Base-by-base conservation (phyloP, 345 rosid species). In the Eucalyptus sideroxylon region DNA sequence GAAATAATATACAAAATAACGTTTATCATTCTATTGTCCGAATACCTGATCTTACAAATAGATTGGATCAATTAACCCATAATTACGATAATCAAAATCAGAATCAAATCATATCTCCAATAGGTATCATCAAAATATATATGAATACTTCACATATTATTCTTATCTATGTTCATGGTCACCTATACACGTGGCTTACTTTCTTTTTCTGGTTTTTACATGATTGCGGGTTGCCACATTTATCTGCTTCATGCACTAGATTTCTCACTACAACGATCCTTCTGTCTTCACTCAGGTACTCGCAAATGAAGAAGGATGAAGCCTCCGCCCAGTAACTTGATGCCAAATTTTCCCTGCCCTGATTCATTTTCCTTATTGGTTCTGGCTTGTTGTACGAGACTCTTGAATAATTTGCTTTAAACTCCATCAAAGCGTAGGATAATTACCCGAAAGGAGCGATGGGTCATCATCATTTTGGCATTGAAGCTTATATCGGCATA, bases 121-220 rank as follows among this genome's bases (percentile, higher is more conserved):
- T 0, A 23, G 3, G 6, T 9, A 56, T 23, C 6, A 56, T 56
- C 13, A 0, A 9, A 56, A 56, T 56, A 23, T 56, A 56, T 23
- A 23, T 23, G 1, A 56, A 23, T 56, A 9, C 30, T 9, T 56
- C 3, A 1, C 27, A 23, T 56, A 56, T 23, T 56, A 60, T 56
- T 24, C 30, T 53, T 53, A 53, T 53, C 24, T 27, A 60, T 60
- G 30, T 26, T 27, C 80, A 31, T 17, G 24, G 37, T 72, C 2
- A 19, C 27, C 67, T 27, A 60, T 12, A 27, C 31, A 60, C 27
- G 67, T 6, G 15, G 31, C 67, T 60, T 60, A 60, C 31, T 60
- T 60, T 60, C 67, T 60, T 60, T 60, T 60, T 60, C 67, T 60
- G 67, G 67, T 60, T 60, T 53, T 60, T 1, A 27, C 67, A 5